A percentile compares a stretch with the other conserved stretches of the same genome.
These are phyloP conservation scores for Termitomyces sp. DNA, from an alignment of 768 basidiomycete species.

Conservation along the genomic window DNA sequence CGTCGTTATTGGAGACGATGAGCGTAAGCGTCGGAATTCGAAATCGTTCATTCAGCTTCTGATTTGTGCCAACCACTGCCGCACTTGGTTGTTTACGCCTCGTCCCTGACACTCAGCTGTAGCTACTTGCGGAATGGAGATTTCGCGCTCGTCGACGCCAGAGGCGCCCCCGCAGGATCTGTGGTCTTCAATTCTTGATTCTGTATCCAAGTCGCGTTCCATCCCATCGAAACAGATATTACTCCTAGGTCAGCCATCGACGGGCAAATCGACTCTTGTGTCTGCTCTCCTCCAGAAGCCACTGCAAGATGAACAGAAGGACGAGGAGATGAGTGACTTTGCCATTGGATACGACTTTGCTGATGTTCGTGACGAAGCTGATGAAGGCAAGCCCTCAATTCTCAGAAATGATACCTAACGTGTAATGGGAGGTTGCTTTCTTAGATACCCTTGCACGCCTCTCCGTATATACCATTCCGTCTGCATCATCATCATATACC, in stretches of 20 bases:
- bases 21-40: slow-evolving; percentile 16
- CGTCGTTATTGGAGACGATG: slow-evolving; percentile 7
- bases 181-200: slow-evolving; percentile 92
- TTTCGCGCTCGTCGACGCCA: slow-evolving; percentile 63
- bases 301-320: slow-evolving; percentile 48
- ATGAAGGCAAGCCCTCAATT: slow-evolving; percentile 66
- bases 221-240: slow-evolving; percentile 87
- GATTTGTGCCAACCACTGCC: neutral
- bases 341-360: slow-evolving; percentile 92
- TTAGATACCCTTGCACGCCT: slow-evolving; percentile 85
- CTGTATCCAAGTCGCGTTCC: slow-evolving; percentile 75
- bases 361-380: slow-evolving; percentile 87
- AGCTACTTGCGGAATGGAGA: slow-evolving; percentile 27
- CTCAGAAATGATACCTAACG: neutral
- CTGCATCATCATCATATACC: slow-evolving; percentile 66
- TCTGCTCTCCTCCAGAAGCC: slow-evolving; percentile 71
- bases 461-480: slow-evolving; percentile 89
- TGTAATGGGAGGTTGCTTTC: neutral
- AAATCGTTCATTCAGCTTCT: slow-evolving; percentile 3
- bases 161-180: slow-evolving; percentile 76
- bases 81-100: neutral
- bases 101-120: neutral
- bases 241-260: slow-evolving; percentile 72
- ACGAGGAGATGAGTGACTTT: slow-evolving; percentile 66
- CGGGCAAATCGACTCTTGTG: slow-evolving; percentile 76